A percentile compares a stretch with the other conserved stretches of the same genome.
Evolutionary conservation across 345 rosid genomes (phyloP).

Genomic region (Kandelia obovata): DNA sequence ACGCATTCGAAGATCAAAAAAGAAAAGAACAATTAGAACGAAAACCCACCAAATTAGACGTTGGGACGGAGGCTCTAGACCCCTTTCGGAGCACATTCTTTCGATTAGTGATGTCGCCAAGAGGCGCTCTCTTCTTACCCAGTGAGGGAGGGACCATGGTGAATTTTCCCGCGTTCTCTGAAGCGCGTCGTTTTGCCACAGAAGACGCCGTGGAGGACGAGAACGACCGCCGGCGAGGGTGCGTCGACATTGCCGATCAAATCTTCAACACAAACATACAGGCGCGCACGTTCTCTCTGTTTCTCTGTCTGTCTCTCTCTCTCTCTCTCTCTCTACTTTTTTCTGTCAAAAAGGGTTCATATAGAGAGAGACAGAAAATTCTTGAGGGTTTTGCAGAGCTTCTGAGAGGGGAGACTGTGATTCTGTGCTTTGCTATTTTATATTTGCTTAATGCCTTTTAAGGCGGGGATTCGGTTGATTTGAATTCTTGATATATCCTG

Average conservation of each 20-base stretch:
- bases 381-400: too few relatives aligned
- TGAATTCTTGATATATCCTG: conserved; percentile 1
- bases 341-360: too few relatives aligned
- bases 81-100: conserved; percentile 34
- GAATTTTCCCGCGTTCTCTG: conserved; percentile 43
- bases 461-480: conserved; percentile 12
- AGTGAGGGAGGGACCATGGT: conserved; percentile 32
- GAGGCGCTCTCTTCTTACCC: conserved; percentile 76
- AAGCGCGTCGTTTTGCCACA: conserved; percentile 41
- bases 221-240: conserved; percentile 41
- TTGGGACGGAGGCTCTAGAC: conserved; percentile 36
- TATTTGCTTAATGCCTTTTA: conserved; percentile 5
- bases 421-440: conserved; percentile 9
- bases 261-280: neutral
- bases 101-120: conserved; percentile 63
- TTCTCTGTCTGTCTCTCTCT: too few relatives aligned
- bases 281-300: neutral
- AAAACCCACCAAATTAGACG: conserved; percentile 55
- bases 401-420: neutral
- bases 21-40: neutral
- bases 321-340: too few relatives aligned
- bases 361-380: too few relatives aligned
- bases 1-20: neutral
- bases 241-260: conserved; percentile 25
- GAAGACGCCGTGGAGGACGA: conserved; percentile 50